These are phyloP conservation scores for Suillus cothurnatus DNA, from an alignment of 768 basidiomycete genomes.

Conservation along the genomic window DNA sequence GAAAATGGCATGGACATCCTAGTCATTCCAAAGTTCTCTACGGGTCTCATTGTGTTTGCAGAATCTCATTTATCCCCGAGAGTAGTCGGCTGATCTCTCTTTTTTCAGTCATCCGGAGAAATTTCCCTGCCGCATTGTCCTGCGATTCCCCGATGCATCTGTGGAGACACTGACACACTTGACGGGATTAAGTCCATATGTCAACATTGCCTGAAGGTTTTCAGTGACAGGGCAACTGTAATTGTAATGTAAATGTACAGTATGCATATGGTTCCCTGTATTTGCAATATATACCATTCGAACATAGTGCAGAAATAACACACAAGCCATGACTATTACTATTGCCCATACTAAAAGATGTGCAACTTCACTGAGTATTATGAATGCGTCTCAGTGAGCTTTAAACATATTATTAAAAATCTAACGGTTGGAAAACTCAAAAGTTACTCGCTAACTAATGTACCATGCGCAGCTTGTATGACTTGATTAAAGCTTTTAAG, in stretches of 20 bases:
- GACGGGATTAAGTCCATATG: not conserved
- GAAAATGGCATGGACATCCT: not conserved
- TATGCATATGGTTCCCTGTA: too few relatives aligned
- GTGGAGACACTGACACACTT: not conserved
- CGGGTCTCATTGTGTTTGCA: not conserved
- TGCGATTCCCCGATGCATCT: not conserved
- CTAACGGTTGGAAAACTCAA: not conserved
- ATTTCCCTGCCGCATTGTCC: not conserved
- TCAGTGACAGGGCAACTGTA: not conserved
- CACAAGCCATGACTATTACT: too few relatives aligned
- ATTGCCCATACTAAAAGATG: not conserved
- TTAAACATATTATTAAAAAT: not conserved
- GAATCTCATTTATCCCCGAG: not conserved
- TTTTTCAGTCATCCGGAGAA: not conserved
- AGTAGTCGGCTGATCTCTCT: not conserved
- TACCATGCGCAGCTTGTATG: too few relatives aligned
- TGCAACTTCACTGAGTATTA: not conserved
- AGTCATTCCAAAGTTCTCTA: not conserved
- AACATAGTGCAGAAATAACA: too few relatives aligned
- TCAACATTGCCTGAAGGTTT: not conserved
- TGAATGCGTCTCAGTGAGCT: not conserved
- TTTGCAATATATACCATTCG: too few relatives aligned
- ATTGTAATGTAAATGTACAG: not conserved
- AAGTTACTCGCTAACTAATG: not conserved
- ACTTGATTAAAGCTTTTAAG: too few relatives aligned